Conservation (phyloP, 495 filamentous ascomycete genomes). For the Xylaria nigripes region DNA sequence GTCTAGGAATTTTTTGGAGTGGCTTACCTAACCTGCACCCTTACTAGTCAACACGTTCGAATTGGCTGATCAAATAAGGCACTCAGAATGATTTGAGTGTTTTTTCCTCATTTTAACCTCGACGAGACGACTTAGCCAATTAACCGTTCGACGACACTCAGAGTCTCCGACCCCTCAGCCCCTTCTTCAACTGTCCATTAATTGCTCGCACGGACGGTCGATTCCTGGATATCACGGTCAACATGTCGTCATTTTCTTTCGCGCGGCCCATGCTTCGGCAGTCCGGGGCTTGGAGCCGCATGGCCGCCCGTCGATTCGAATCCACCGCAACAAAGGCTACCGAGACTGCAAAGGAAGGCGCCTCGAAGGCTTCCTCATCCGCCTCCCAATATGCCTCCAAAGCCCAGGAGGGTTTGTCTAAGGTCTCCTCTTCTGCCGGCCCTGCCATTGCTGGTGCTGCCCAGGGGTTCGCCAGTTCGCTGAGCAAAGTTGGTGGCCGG, state of each 20-base stretch:
- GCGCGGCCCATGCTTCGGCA: constrained; percentile 31
- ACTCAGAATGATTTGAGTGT: constrained; percentile 21
- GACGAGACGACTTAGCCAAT: constrained; percentile 9
- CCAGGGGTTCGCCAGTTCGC: constrained; percentile 51
- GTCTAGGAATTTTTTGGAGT: constrained; percentile 4
- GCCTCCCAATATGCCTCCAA: constrained; percentile 58
- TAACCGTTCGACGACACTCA: constrained; percentile 7
- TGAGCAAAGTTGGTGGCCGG: constrained; percentile 74
- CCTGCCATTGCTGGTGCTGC: constrained; percentile 65
- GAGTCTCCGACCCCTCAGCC: constrained; percentile 4
- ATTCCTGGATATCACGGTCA: constrained; percentile 5
- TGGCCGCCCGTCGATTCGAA: constrained; percentile 42
- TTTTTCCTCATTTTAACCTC: constrained; percentile 19
- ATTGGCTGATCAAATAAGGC: constrained; percentile 19
- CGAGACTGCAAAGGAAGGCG: constrained; percentile 4
- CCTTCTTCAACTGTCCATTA: constrained; percentile 14
- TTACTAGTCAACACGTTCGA: background rate
- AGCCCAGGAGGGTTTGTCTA: constrained; percentile 78
- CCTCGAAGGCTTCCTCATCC: background rate
- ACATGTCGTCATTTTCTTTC: constrained; percentile 26
- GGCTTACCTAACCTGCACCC: constrained; percentile 2
- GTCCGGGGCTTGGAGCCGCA: constrained; percentile 33
- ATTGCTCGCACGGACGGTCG: constrained; percentile 19
- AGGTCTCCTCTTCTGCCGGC: constrained; percentile 71
- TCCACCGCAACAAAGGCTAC: constrained; percentile 30